These are phyloP conservation scores for Leishmania guyanensis DNA, from an alignment of 208 protist genomes.

Conservation along the genomic window DNA sequence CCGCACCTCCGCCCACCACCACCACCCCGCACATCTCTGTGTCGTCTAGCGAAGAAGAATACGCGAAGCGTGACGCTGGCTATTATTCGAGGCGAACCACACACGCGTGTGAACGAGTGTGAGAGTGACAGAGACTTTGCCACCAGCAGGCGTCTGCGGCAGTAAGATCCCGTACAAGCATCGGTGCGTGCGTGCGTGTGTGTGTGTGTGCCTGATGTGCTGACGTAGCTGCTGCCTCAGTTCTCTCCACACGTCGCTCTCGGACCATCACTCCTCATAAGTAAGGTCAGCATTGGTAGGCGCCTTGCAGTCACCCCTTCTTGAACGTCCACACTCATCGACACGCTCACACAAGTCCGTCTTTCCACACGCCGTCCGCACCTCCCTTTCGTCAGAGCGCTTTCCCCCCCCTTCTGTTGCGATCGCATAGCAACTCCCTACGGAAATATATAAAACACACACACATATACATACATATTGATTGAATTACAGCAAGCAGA, in stretches of 20 bases:
- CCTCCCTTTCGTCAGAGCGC: neutral
- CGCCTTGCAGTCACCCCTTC: neutral
- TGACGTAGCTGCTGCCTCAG: neutral
- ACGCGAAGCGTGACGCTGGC: neutral
- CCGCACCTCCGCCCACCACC: neutral
- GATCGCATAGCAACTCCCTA: neutral
- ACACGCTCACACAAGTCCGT: neutral
- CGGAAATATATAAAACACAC: neutral
- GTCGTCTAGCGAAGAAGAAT: neutral
- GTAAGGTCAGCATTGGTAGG: neutral
- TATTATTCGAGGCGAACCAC: neutral
- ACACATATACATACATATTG: neutral
- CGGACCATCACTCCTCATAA: neutral
- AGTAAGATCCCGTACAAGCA: neutral
- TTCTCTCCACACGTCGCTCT: neutral
- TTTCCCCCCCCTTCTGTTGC: neutral
- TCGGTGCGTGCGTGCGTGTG: neutral
- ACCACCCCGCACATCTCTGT: neutral
- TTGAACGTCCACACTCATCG: neutral
- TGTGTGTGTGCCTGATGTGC: neutral
- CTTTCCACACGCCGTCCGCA: neutral
- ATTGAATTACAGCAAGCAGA: neutral
- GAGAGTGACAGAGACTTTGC: neutral
- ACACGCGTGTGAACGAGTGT: neutral
- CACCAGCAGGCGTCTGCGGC: neutral